Evolutionary conservation across 352 stramenopile species (phyloP).

Genomic region (Pythium dissimile): DNA sequence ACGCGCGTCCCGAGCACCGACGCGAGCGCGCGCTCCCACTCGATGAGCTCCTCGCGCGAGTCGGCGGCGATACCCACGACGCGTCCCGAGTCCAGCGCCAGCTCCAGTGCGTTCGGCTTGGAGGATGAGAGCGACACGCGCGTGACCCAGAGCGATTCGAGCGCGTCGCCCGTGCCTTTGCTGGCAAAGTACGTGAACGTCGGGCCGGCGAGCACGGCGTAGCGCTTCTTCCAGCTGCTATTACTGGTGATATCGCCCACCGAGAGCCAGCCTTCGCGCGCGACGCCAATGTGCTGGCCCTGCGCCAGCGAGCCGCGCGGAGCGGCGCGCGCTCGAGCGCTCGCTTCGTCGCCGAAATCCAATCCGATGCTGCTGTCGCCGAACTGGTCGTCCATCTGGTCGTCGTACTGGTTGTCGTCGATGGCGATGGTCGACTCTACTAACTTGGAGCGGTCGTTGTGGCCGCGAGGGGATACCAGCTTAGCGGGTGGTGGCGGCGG

Average conservation of each 20-base stretch:
- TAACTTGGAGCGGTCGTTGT: background rate
- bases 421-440: conserved; percentile 9
- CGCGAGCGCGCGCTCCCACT: conserved; percentile 32
- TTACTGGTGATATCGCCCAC: conserved; percentile 30
- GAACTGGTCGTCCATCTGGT: background rate
- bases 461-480: background rate
- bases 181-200: conserved; percentile 51
- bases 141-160: conserved; percentile 29
- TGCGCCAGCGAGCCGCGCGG: background rate
- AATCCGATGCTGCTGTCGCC: background rate
- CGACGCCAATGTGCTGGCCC: conserved; percentile 12
- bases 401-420: conserved; percentile 2
- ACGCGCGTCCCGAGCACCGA: conserved; percentile 12
- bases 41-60: conserved; percentile 35
- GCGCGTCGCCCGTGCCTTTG: conserved; percentile 17
- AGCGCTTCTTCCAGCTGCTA: conserved; percentile 52
- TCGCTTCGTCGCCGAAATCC: background rate
- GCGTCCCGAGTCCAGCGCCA: conserved; percentile 21
- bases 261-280: conserved; percentile 19
- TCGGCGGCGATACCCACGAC: conserved; percentile 31
- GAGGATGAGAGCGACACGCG: conserved; percentile 29
- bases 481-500: too few species aligned
- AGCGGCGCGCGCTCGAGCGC: background rate
- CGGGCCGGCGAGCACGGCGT: conserved; percentile 43
- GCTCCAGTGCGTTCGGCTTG: conserved; percentile 31